phyloP scores from a whole-genome alignment of 345 rosid genomes.

The Ceriops tagal region DNA sequence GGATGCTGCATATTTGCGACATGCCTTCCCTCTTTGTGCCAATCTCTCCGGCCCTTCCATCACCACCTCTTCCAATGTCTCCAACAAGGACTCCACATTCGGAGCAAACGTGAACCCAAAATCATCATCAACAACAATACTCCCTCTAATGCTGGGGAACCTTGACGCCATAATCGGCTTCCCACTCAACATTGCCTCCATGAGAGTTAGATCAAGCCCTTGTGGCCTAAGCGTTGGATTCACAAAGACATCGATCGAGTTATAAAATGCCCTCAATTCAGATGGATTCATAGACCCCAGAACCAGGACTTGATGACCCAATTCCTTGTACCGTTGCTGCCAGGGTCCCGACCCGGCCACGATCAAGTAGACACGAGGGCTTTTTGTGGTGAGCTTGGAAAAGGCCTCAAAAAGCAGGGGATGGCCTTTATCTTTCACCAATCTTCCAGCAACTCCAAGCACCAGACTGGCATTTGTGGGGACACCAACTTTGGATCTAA shows the following conservation, averaged over 20 bases:
- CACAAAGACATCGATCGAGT: slow-evolving; percentile 67
- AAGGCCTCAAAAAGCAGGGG: slow-evolving; percentile 70
- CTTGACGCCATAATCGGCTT: slow-evolving; percentile 85
- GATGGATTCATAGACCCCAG: slow-evolving; percentile 68
- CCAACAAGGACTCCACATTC: slow-evolving; percentile 66
- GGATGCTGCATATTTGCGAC: slow-evolving; percentile 57
- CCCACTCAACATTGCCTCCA: slow-evolving; percentile 97
- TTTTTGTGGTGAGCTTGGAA: slow-evolving; percentile 32
- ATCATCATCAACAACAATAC: slow-evolving; percentile 73
- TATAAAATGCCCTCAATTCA: slow-evolving; percentile 63
- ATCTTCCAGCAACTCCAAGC: slow-evolving; percentile 78
- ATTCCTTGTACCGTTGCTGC: slow-evolving; percentile 67
- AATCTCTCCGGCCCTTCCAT: slow-evolving; percentile 62
- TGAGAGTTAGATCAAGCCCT: slow-evolving; percentile 81
- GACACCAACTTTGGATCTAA: slow-evolving; percentile 55
- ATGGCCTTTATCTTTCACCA: slow-evolving; percentile 93
- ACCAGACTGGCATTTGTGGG: slow-evolving; percentile 55
- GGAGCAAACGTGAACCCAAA: slow-evolving; percentile 89
- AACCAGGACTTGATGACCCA: slow-evolving; percentile 53
- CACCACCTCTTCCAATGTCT: slow-evolving; percentile 48
- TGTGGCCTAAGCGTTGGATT: slow-evolving; percentile 93
- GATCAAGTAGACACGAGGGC: slow-evolving; percentile 48
- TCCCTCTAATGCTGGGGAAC: slow-evolving; percentile 83
- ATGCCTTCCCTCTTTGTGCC: slow-evolving; percentile 68
- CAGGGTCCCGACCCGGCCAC: slow-evolving; percentile 94